Percentiles rank a stretch among this genome's conserved stretches.
Conservation (phyloP, 129 eudicot species). For the Mikania micrantha region DNA sequence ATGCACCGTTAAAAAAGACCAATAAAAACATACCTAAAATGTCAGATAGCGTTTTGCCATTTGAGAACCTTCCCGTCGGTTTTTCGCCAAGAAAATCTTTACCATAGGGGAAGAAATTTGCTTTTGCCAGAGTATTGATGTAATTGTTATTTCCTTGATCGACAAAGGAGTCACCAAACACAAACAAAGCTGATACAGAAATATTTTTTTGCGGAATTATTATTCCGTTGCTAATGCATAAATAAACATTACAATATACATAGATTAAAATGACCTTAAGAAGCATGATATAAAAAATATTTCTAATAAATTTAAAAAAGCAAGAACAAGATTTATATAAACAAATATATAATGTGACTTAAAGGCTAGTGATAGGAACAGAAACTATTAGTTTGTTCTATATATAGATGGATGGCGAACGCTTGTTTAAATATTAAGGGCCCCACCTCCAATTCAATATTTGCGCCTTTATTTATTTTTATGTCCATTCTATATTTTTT, state of each 20-base stretch:
- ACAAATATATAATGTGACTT: no score
- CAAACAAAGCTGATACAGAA: conserved; percentile 38
- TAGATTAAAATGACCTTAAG: neutral
- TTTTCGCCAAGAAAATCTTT: conserved; percentile 52
- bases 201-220: conserved; percentile 19
- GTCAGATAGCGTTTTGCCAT: conserved; percentile 60
- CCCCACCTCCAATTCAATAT: no score
- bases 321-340: no score
- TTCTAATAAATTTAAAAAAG: no score
- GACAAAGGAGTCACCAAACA: conserved; percentile 62
- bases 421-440: no score
- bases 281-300: no score
- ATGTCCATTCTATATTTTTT: no score
- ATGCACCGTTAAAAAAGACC: no score
- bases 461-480: no score
- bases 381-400: no score
- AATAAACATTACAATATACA: neutral
- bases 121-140: conserved; percentile 32
- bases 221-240: conserved; percentile 13
- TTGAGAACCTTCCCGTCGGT: conserved; percentile 58
- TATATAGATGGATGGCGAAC: no score
- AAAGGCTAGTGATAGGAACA: no score
- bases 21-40: conserved; percentile 25
- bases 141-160: conserved; percentile 65
- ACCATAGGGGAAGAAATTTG: conserved; percentile 61